Evolutionary conservation across 2,329 filamentous ascomycete genomes (phyloP).

Genomic region (Aspergillus novoparasiticus): DNA sequence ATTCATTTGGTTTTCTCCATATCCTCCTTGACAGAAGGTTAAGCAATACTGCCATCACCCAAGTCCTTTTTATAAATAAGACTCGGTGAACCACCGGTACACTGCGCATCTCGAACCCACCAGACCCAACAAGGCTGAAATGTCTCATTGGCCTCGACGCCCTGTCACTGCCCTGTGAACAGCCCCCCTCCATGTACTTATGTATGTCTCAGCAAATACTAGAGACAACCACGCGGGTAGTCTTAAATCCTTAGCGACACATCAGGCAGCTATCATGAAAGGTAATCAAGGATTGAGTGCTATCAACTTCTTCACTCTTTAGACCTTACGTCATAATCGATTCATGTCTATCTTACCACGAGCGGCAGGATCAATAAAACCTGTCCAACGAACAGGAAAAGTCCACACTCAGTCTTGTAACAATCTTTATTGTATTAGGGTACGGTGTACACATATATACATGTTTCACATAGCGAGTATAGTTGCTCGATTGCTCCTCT

Average conservation of each 20-base stretch:
- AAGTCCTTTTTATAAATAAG: not conserved
- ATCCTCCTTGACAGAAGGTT: not conserved
- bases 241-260: not conserved
- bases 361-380: not conserved
- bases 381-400: not conserved
- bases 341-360: not conserved
- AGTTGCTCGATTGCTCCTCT: not conserved
- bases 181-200: not conserved
- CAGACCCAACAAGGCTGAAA: not conserved
- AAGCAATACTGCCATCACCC: not conserved
- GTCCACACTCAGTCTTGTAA: not conserved
- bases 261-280: not conserved
- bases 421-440: not conserved
- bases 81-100: not conserved
- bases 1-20: too few relatives aligned
- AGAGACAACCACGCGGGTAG: not conserved
- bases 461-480: not conserved
- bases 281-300: too few relatives aligned
- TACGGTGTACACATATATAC: not conserved
- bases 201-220: not conserved
- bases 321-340: not conserved
- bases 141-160: not conserved
- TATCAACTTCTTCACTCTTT: not conserved
- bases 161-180: not conserved
- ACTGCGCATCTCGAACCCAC: not conserved